Evolutionary conservation across 495 filamentous ascomycete genomes (phyloP), one percentile per base, ranked within the genome.

Genomic region (Cryomyces minteri): DNA sequence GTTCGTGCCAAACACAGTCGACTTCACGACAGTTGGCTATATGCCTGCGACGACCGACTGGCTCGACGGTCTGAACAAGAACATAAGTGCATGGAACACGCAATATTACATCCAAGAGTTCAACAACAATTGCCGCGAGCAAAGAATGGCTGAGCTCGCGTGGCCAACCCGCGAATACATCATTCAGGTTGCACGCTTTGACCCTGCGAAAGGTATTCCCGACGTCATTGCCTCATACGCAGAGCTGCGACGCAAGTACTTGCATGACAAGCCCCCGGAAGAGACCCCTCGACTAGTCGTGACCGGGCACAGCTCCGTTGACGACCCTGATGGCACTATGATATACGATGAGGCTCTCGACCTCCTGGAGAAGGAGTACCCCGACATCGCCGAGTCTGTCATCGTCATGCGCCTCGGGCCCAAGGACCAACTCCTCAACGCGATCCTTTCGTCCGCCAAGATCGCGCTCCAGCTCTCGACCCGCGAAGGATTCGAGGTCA

Each of bases 11-110:
- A 53, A 65, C 6, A 72, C 66, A 48, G 77, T 94, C 10, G 74
- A 79, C 6, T 57, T 59, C 2, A 62, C 79, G 32, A 80, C 72
- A 51, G 80, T 92, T 1, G 76, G 74, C 5, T 86, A 86, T 55
- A 70, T 88, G 65, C 84, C 83, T 6, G 85, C 86, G 10, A 79
- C 83, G 2, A 92, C 86, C 1, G 85, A 93, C 54, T 92, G 85
- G 84, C 67, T 92, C 31, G 86, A 94, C 61, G 86, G 86, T 4
- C 57, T 92, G 48, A 94, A 92, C 63, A 94, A 94, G 58, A 53
- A 66, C 32, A 68, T 94, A 55, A 71, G 71, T 46, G 69, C 76
- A 10, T 88, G 79, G 79, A 80, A 88, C 55, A 62, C 68, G 5
- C 74, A 74, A 4, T 84, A 81, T 58, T 92, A 94, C 51, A 72